Evolutionary conservation across 768 basidiomycete genomes (phyloP), one percentile per base, ranked within the genome.

Genomic region (Boletus sp.): DNA sequence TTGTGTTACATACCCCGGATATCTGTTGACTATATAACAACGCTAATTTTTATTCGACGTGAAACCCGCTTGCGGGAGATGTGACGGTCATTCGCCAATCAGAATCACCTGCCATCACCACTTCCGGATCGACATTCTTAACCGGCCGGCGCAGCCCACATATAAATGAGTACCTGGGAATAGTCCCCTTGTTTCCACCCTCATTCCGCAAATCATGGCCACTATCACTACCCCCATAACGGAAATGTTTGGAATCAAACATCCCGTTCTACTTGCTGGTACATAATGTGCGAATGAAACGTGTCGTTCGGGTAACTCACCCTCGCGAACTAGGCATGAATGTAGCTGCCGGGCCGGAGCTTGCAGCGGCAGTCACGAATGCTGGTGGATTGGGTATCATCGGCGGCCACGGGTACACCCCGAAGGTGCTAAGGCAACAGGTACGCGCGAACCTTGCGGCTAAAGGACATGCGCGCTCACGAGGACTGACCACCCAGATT

Each of bases 321-420:
- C 11, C 9, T 27, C 35, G 37, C 7, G n/a, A 14, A 41, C 38
- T 38, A 80, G 80, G 84, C 30, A 84, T 83, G 83, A 84, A 84
- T 58, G 82, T 84, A 15, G 82, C 84, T 19, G 82, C 83, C 7
- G 84, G 84, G 23, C 82, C 93, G 17, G 92, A 94, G 69, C 83
- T 95, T 25, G 93, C 93, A 17, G 94, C 93, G 38, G 93, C 91
- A 37, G 93, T 96, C 53, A 92, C 91, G 41, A 97, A 96, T 64
- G 94, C 93, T 27, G 93, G 94, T 45, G 94, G 94, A 48, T 62
- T 97, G 40, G 94, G 94, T 58, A 92, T 96, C 48, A 92, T 98
- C 56, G 94, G 94, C 35, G 94, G 94, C 50, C 77, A 88, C 32
- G 90, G 90, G 0, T 93, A 88, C 67, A 91, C 92, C 3, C 89